Evolutionary conservation across 805 yeast genomes (phyloP).

Genomic region (Monosporozyma yasuniensis): DNA sequence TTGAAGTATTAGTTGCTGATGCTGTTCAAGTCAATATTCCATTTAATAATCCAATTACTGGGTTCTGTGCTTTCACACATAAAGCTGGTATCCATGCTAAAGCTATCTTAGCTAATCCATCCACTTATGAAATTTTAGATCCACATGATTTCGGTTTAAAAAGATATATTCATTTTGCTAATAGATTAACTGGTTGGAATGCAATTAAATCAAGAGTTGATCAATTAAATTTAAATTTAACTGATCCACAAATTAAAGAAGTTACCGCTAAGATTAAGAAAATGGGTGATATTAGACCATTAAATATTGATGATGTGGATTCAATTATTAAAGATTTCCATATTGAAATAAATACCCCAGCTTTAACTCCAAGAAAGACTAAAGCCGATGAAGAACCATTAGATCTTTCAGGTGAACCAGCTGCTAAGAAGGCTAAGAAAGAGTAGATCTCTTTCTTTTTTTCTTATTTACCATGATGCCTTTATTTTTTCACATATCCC

Average conservation of each 20-base stretch:
- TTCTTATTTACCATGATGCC: too few species aligned
- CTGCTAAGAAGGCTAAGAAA: conserved; percentile 11
- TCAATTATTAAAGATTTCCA: conserved; percentile 92
- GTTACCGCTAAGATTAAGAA: conserved; percentile 88
- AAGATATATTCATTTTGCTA: conserved; percentile 94
- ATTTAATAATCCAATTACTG: conserved; percentile 96
- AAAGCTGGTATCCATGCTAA: conserved; percentile 99
- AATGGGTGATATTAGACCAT: conserved; percentile 90
- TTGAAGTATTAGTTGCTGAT: conserved; percentile 92
- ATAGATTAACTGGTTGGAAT: conserved; percentile 97
- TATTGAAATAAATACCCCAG: conserved; percentile 37
- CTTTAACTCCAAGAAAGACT: conserved; percentile 5
- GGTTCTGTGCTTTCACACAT: conserved; percentile 98
- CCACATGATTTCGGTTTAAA: conserved; percentile 94
- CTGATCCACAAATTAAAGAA: conserved; percentile 92
- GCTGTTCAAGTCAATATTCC: conserved; percentile 96
- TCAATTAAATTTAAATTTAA: conserved; percentile 80
- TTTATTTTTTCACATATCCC: not conserved
- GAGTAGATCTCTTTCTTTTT: not conserved
- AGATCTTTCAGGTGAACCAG: conserved; percentile 11
- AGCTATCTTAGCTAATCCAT: conserved; percentile 96
- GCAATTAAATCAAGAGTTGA: conserved; percentile 97
- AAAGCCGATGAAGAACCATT: conserved; percentile 5
- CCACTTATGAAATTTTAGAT: conserved; percentile 91
- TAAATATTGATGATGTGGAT: conserved; percentile 94